Conservation (phyloP, 768 basidiomycete species). For the Russula griseocarnosa region DNA sequence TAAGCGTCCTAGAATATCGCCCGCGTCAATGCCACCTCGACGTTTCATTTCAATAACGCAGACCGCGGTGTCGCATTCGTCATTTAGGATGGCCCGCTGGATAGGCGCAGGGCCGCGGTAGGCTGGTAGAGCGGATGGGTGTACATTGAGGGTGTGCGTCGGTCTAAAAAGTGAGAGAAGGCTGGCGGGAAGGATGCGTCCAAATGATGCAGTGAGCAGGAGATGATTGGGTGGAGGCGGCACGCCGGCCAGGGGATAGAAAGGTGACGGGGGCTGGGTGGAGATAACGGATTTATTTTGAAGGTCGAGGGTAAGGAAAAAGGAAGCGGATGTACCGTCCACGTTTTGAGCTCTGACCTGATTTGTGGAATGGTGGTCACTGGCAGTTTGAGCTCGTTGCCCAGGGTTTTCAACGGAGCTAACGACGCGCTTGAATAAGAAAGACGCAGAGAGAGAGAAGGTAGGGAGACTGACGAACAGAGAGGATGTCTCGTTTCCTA, state of each 20-base stretch:
- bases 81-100: constrained; percentile 72
- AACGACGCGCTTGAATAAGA: constrained; percentile 1
- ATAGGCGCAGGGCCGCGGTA: constrained; percentile 93
- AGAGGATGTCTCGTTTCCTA: constrained; percentile 53
- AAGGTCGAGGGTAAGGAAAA: not conserved
- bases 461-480: constrained; percentile 47
- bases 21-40: constrained; percentile 70
- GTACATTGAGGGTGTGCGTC: constrained; percentile 70
- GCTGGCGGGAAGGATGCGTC: constrained; percentile 67
- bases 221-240: constrained; percentile 44
- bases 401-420: constrained; percentile 72
- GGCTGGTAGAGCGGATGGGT: constrained; percentile 80
- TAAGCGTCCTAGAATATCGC: constrained; percentile 57
- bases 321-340: constrained; percentile 46
- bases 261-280: constrained; percentile 43
- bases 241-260: constrained; percentile 25
- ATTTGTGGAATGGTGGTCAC: constrained; percentile 58
- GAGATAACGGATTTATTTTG: constrained; percentile 27
- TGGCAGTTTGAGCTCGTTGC: constrained; percentile 49
- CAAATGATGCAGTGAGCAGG: constrained; percentile 86
- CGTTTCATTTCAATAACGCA: constrained; percentile 67
- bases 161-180: constrained; percentile 60
- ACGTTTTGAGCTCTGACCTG: constrained; percentile 57
- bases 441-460: not conserved
- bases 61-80: constrained; percentile 68